phyloP scores from a whole-genome alignment of 106 monocot genomes.

The Apostasia shenzhenica region DNA sequence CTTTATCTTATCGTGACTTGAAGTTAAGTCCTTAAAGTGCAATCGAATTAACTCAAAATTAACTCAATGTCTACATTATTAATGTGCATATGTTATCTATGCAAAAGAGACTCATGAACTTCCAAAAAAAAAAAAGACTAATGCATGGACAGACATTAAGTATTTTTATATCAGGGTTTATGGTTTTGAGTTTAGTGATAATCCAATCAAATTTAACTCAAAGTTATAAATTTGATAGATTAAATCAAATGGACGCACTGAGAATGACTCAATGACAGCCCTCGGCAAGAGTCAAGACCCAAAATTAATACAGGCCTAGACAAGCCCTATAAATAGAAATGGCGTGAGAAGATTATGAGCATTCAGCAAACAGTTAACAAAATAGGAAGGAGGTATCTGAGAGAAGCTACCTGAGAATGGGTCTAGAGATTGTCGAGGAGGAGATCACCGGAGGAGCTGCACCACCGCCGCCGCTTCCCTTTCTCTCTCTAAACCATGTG shows the following conservation, averaged over 20 bases:
- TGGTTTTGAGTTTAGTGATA: no score
- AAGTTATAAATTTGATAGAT: not conserved
- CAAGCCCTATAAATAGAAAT: conserved; percentile 1
- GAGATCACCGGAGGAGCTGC: conserved; percentile 7
- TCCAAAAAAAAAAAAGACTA: no score
- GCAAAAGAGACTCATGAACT: no score
- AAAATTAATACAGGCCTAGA: not conserved
- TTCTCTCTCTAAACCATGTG: conserved; percentile 52
- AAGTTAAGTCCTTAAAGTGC: not conserved
- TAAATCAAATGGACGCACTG: not conserved
- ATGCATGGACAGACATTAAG: no score
- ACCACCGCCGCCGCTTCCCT: conserved; percentile 6
- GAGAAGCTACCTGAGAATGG: conserved; percentile 15
- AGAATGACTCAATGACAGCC: conserved; percentile 4
- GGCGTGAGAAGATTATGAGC: not conserved
- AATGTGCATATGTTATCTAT: no score
- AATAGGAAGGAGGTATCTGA: not conserved
- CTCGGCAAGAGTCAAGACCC: not conserved
- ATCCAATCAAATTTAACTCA: no score
- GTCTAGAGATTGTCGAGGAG: conserved; percentile 31
- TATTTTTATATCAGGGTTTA: no score
- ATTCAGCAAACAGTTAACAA: not conserved
- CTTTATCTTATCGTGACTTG: not conserved
- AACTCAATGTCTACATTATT: no score
- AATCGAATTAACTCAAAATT: not conserved